These are phyloP conservation scores for Diplodia scrobiculata DNA, from an alignment of 2,329 filamentous ascomycete species.

Conservation along the genomic window DNA sequence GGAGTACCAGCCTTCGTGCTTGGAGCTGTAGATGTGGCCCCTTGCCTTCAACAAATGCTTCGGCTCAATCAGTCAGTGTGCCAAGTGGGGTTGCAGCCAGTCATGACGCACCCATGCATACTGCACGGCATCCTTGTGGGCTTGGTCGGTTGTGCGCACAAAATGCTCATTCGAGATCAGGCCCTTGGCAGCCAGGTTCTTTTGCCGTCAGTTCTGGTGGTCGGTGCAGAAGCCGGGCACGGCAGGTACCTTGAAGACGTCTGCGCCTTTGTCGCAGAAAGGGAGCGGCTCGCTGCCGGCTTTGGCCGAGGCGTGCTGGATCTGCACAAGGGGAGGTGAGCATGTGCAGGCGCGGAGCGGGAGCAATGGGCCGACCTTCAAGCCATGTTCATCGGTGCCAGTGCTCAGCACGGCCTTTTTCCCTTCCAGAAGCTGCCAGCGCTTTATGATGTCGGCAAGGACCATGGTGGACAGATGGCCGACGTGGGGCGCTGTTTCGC, in stretches of 20 bases:
- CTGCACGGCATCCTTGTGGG: constrained; percentile 81
- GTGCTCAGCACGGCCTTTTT: constrained; percentile 75
- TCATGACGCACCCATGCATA: constrained; percentile 71
- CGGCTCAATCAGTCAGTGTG: constrained; percentile 26
- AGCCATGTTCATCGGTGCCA: constrained; percentile 94
- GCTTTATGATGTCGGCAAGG: constrained; percentile 84
- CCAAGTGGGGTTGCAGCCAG: not conserved
- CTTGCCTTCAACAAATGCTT: constrained; percentile 69
- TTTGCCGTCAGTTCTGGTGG: not conserved
- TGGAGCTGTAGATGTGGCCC: constrained; percentile 78
- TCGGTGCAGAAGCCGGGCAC: too few relatives aligned
- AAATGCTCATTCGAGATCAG: constrained; percentile 80
- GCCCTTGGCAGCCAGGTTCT: constrained; percentile 68
- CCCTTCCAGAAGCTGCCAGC: constrained; percentile 81
- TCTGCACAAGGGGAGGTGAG: constrained; percentile 52
- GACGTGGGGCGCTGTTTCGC: constrained; percentile 75
- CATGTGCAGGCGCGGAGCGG: not conserved
- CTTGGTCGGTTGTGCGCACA: constrained; percentile 83
- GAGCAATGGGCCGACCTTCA: constrained; percentile 62
- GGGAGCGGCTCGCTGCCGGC: constrained; percentile 71
- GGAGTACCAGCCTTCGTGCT: constrained; percentile 94
- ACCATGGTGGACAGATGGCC: constrained; percentile 95
- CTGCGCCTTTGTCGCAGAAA: constrained; percentile 85
- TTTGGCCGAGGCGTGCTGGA: constrained; percentile 74
- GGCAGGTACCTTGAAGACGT: constrained; percentile 66